Conservation (phyloP, 2,329 filamentous ascomycete genomes). For the Fusarium metavorans region DNA sequence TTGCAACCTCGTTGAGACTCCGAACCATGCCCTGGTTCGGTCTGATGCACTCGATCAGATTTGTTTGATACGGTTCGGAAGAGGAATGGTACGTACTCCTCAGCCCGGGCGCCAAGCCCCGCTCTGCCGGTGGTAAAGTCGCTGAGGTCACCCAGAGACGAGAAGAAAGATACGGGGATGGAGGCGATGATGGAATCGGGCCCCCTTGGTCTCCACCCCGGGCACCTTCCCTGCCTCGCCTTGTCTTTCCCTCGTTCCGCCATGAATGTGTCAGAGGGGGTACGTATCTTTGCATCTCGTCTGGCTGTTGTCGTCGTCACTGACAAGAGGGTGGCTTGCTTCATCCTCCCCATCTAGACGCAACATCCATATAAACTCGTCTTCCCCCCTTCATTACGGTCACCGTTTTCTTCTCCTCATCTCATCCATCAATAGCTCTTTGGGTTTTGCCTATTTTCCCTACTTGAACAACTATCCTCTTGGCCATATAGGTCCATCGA, state of each 20-base stretch:
- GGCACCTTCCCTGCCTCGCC: constrained; percentile 8
- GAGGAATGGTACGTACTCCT: not conserved
- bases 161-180: not conserved
- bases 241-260: constrained; percentile 1
- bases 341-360: constrained; percentile 5
- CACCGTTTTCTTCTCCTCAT: constrained; percentile 32
- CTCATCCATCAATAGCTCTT: constrained; percentile 2
- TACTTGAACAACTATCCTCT: not conserved
- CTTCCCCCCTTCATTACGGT: constrained; percentile 27
- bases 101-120: constrained; percentile 11
- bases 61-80: constrained; percentile 1
- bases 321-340: constrained; percentile 21
- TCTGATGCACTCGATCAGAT: not conserved
- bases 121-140: constrained; percentile 12
- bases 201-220: constrained; percentile 15
- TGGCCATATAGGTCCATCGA: not conserved
- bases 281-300: constrained; percentile 32
- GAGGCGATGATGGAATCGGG: constrained; percentile 32
- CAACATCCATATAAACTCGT: constrained; percentile 39
- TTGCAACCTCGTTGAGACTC: not conserved
- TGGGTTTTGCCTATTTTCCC: not conserved
- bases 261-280: constrained; percentile 1
- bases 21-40: not conserved
- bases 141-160: constrained; percentile 24
- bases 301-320: constrained; percentile 21